These are phyloP conservation scores for Kodamaea hsintzibuensis DNA, from an alignment of 805 yeast genomes.

Conservation along the genomic window DNA sequence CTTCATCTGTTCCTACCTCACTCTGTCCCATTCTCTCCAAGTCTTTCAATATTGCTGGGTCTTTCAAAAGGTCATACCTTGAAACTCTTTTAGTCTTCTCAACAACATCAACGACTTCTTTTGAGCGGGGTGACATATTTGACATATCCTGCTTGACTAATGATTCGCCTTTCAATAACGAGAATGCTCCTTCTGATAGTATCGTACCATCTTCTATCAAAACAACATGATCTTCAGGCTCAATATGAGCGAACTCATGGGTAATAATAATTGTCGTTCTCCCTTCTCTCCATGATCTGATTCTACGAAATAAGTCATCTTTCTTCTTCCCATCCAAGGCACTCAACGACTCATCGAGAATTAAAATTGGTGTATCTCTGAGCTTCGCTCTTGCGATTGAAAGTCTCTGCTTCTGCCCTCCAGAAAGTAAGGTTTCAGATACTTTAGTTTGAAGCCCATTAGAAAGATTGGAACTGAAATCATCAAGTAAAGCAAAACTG, in stretches of 20 bases:
- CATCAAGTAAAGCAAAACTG: slow-evolving; percentile 51
- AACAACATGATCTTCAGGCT: slow-evolving; percentile 55
- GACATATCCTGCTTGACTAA: not conserved
- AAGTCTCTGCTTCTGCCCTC: slow-evolving; percentile 88
- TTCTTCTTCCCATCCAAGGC: slow-evolving; percentile 67
- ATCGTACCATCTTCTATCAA: slow-evolving; percentile 62
- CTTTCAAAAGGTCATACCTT: slow-evolving; percentile 18
- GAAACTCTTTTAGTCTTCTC: slow-evolving; percentile 1
- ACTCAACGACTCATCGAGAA: slow-evolving; percentile 84
- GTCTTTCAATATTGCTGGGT: slow-evolving; percentile 25
- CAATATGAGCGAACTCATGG: slow-evolving; percentile 68
- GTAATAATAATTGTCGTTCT: slow-evolving; percentile 81
- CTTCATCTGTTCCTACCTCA: not conserved
- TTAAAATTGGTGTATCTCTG: slow-evolving; percentile 70
- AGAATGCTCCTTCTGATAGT: slow-evolving; percentile 12
- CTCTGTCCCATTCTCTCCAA: slow-evolving; percentile 15
- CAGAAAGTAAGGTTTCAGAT: slow-evolving; percentile 58
- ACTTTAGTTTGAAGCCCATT: slow-evolving; percentile 56
- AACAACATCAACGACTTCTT: too few species aligned
- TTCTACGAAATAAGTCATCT: slow-evolving; percentile 44
- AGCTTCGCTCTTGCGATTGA: slow-evolving; percentile 82
- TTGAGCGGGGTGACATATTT: not conserved
- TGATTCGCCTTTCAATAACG: not conserved
- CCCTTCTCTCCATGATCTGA: slow-evolving; percentile 61
- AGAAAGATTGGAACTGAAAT: slow-evolving; percentile 49